phyloP scores from a whole-genome alignment of 345 rosid species.

The Crucihimalaya himalaica region DNA sequence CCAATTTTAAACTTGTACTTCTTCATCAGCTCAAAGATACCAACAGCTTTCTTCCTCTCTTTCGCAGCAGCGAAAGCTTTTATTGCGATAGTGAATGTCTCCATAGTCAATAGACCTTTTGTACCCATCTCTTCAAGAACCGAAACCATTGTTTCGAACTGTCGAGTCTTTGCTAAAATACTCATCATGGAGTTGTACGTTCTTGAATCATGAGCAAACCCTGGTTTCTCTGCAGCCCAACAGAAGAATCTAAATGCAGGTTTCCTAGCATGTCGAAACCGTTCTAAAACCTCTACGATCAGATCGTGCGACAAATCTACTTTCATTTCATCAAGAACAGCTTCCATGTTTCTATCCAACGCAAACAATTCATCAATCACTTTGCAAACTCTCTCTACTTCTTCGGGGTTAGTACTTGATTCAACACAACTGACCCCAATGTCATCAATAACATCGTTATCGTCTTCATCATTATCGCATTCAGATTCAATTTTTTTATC shows the following conservation, averaged over 20 bases:
- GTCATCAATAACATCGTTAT: constrained; percentile 27
- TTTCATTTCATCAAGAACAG: constrained; percentile 76
- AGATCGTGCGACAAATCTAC: constrained; percentile 58
- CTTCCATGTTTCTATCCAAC: constrained; percentile 88
- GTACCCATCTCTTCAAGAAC: constrained; percentile 88
- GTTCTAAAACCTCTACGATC: constrained; percentile 58
- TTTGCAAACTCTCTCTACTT: constrained; percentile 77
- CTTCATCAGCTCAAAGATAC: constrained; percentile 89
- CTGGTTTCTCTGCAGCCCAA: constrained; percentile 73
- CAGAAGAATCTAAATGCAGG: constrained; percentile 82
- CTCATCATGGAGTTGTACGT: constrained; percentile 76
- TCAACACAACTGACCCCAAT: constrained; percentile 4
- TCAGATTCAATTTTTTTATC: constrained; percentile 23
- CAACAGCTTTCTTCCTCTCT: constrained; percentile 92
- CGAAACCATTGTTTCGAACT: constrained; percentile 84
- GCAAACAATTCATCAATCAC: constrained; percentile 85
- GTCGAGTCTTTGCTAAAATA: constrained; percentile 74
- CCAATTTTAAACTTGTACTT: constrained; percentile 66
- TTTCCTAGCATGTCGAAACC: constrained; percentile 79
- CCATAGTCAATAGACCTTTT: constrained; percentile 62
- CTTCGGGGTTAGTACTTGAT: constrained; percentile 46
- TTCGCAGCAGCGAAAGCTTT: constrained; percentile 84
- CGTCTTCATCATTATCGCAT: constrained; percentile 24
- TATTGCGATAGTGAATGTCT: constrained; percentile 69
- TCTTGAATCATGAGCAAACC: constrained; percentile 67